Percentiles rank a stretch among this genome's conserved stretches.
phyloP scores from a whole-genome alignment of 2,329 filamentous ascomycete genomes.

The Phymatotrichopsis omnivora region DNA sequence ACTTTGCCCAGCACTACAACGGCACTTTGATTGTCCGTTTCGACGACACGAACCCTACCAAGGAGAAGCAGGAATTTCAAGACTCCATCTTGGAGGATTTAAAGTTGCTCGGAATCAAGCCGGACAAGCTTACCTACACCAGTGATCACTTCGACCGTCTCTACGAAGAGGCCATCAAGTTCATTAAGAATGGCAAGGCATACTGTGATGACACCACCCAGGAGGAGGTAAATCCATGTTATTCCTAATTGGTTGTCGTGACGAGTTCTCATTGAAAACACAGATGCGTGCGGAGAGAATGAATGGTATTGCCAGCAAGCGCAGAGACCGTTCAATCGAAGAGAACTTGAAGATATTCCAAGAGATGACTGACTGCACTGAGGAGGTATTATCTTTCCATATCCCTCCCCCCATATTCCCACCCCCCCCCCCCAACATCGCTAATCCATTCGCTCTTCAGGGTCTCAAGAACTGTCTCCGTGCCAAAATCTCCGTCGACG shows the following conservation, averaged over 20 bases:
- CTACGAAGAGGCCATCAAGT: constrained; percentile 70
- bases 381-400: constrained; percentile 35
- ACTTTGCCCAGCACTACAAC: constrained; percentile 90
- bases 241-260: no score
- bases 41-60: constrained; percentile 94
- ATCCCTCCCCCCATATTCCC: background rate
- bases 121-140: constrained; percentile 77
- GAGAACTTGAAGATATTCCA: constrained; percentile 79
- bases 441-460: constrained; percentile 34
- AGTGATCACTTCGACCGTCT: constrained; percentile 93
- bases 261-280: background rate
- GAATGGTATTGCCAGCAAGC: constrained; percentile 70
- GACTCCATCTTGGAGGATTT: constrained; percentile 90
- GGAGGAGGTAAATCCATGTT: constrained; percentile 44
- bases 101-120: constrained; percentile 79
- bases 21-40: constrained; percentile 86
- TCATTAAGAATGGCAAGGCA: constrained; percentile 78
- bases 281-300: constrained; percentile 71
- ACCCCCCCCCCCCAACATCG: no score
- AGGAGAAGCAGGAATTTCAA: constrained; percentile 94
- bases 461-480: constrained; percentile 83
- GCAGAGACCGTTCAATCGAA: constrained; percentile 67
- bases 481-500: constrained; percentile 83
- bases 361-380: constrained; percentile 81
- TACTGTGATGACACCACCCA: constrained; percentile 93